Base-by-base conservation (phyloP, 495 filamentous ascomycete genomes). In the Penicillium alfredii region DNA sequence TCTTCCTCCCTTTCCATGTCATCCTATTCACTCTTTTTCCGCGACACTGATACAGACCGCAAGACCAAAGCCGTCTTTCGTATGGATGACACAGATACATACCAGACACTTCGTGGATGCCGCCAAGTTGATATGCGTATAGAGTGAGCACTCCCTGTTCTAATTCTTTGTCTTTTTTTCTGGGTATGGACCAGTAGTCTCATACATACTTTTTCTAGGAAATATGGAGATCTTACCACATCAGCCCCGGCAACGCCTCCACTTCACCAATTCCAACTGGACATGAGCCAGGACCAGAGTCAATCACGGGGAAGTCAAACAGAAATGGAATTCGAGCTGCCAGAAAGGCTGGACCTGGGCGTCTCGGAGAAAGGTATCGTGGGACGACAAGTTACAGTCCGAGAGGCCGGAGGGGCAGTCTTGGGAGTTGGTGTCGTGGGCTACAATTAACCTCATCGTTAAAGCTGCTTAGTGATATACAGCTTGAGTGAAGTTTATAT, bases 291-390 rank as follows among this genome's bases (percentile, higher is more conserved):
- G 9, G 25, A 35, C 8, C 21, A 30, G 14, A 15, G 18, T 16
- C 39, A 17, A 4, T 11, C 33, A 0, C 21, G 23, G 1, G 8
- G 20, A 8, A 13, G 12, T 10, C 23, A 31, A 9, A 19, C 23
- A 24, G 51, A 55, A 30, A 53, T 68, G 16, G 76, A 76, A 41
- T 68, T 76, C 3, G 54, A 66, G 42, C 56, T 79, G 13, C 74
- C 81, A 3, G 62, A 72, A 22, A 69, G 77, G 42, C 47, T 83
- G 50, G 77, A 74, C 55, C 59, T 82, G 60, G 71, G 59, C 5
- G 55, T 66, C 19, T 69, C 64, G 9, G 58, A 62, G 30, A 50
- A 37, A n/a, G 64, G 64, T 8, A 60, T 69, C 18, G 58, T 69
- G 1, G 64, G 64, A 8, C 40, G 64, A 17, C 54, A 61, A 34